Percentiles rank a stretch among this genome's conserved stretches.
phyloP scores from a whole-genome alignment of 2,329 filamentous ascomycete genomes.

The Nemania bipapillata region DNA sequence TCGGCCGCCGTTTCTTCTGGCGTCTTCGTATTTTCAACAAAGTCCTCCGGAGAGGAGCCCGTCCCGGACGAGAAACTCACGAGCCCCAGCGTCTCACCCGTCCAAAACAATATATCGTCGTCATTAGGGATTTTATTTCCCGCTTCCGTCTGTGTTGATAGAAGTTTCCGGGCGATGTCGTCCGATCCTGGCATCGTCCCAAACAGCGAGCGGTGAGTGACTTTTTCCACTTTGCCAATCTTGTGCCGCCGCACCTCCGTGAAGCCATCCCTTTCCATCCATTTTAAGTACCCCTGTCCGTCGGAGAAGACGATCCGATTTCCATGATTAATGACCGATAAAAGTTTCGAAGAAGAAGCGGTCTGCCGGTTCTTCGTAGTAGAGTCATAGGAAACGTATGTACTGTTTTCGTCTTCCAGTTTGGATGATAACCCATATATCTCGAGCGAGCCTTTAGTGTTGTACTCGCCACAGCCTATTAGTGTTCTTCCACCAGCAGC shows the following conservation, averaged over 20 bases:
- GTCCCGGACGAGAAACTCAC: constrained; percentile 69
- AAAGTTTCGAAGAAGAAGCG: constrained; percentile 79
- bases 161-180: constrained; percentile 82
- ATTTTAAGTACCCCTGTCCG: constrained; percentile 83
- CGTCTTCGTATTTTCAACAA: constrained; percentile 59
- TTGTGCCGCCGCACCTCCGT: constrained; percentile 67
- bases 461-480: constrained; percentile 88
- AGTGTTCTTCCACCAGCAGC: constrained; percentile 70
- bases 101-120: constrained; percentile 85
- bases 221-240: constrained; percentile 65
- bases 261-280: constrained; percentile 86
- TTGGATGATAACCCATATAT: constrained; percentile 74
- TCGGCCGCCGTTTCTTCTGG: constrained; percentile 63
- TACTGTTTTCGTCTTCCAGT: constrained; percentile 18
- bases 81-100: constrained; percentile 82
- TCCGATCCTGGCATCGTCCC: constrained; percentile 65
- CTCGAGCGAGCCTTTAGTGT: constrained; percentile 88
- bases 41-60: constrained; percentile 62
- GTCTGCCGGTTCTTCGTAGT: constrained; percentile 83
- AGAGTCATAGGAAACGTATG: constrained; percentile 57
- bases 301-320: constrained; percentile 85
- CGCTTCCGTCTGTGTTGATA: constrained; percentile 66
- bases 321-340: constrained; percentile 84
- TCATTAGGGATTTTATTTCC: constrained; percentile 55
- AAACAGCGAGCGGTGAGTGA: constrained; percentile 62